Evolutionary conservation across 331 rosid genomes (phyloP).

Genomic region (Acacia concinna): DNA sequence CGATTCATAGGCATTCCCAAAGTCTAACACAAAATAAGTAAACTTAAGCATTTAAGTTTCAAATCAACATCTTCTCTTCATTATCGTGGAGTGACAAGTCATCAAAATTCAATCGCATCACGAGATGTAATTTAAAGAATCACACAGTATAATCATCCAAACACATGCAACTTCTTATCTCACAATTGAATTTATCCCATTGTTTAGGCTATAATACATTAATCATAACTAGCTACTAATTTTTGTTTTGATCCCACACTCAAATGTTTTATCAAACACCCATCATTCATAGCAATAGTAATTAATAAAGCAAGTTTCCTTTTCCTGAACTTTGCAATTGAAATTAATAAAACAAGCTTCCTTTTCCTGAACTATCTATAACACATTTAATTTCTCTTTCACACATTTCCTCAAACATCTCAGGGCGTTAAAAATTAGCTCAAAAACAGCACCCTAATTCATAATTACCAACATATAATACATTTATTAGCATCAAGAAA

Average conservation of each 20-base stretch:
- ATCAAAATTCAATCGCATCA: not conserved
- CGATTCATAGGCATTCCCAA: not conserved
- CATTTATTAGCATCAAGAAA: too few relatives aligned
- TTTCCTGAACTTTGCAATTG: not conserved
- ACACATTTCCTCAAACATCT: not conserved
- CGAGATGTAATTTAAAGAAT: too few relatives aligned
- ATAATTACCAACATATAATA: not conserved
- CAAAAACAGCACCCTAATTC: not conserved
- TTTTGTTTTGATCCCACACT: not conserved
- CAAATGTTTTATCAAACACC: not conserved
- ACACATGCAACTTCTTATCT: too few relatives aligned
- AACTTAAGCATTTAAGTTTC: not conserved
- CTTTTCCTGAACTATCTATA: not conserved
- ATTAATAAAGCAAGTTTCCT: not conserved
- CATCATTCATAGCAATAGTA: not conserved
- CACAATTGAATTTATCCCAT: too few relatives aligned
- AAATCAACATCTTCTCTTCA: not conserved
- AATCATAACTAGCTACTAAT: not conserved
- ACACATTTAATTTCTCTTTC: not conserved
- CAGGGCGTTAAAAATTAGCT: not conserved
- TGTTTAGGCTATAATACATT: not conserved
- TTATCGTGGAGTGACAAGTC: not conserved
- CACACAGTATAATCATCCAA: too few relatives aligned
- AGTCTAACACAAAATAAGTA: not conserved
- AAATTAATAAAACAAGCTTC: not conserved